Evolutionary conservation across 768 basidiomycete species (phyloP).

Genomic region (Crucibulum laeve): DNA sequence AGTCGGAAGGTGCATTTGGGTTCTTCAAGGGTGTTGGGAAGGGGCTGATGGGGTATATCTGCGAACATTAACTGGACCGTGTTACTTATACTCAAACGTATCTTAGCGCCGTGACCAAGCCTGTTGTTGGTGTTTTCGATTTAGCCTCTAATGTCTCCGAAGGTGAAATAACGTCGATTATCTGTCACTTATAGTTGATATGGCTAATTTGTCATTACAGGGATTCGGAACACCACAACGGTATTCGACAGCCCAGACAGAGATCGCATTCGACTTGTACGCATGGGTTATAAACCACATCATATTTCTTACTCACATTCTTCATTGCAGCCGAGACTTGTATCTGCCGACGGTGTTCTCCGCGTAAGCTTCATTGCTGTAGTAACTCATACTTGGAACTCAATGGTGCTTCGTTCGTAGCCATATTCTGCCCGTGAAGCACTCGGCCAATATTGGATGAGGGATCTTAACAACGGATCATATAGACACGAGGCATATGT

Average conservation of each 20-base stretch:
- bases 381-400: background rate
- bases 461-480: conserved; percentile 84
- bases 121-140: conserved; percentile 94
- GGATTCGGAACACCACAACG: conserved; percentile 97
- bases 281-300: conserved; percentile 15
- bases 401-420: conserved; percentile 30
- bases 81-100: background rate
- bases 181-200: background rate
- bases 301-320: conserved; percentile 1
- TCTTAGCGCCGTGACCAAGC: conserved; percentile 86
- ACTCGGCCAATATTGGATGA: conserved; percentile 95
- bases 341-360: conserved; percentile 84
- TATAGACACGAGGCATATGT: conserved; percentile 85
- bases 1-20: conserved; percentile 87
- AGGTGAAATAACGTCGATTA: conserved; percentile 40
- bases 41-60: conserved; percentile 82
- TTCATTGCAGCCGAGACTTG: conserved; percentile 66
- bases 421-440: conserved; percentile 89
- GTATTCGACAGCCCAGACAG: conserved; percentile 92
- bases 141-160: conserved; percentile 92
- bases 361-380: conserved; percentile 46
- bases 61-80: background rate
- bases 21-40: conserved; percentile 99
- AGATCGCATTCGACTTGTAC: conserved; percentile 78
- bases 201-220: conserved; percentile 34